phyloP scores from a whole-genome alignment of 2,329 filamentous ascomycete species.

The Penicillium paneum region DNA sequence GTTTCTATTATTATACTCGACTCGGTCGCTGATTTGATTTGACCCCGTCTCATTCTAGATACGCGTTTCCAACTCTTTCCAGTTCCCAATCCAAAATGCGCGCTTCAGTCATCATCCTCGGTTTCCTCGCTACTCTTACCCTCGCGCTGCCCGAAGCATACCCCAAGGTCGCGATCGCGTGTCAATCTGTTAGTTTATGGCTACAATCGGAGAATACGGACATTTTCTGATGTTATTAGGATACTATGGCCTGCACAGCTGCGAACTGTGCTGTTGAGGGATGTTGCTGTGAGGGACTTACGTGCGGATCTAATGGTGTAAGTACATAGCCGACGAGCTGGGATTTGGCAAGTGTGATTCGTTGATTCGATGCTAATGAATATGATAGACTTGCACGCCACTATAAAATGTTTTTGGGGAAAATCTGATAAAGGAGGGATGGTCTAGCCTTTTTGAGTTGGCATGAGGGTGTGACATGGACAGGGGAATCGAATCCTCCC shows the following conservation, averaged over 20 bases:
- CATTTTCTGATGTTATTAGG: not conserved
- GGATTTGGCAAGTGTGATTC: not conserved
- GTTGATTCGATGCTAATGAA: not conserved
- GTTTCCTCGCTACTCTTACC: conserved; percentile 13
- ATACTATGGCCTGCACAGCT: conserved; percentile 3
- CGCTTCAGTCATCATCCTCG: conserved; percentile 13
- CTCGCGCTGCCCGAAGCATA: conserved; percentile 13
- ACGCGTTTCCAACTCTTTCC: not conserved
- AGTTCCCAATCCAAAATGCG: conserved; percentile 9
- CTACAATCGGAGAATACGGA: not conserved
- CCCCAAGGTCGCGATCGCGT: conserved; percentile 3
- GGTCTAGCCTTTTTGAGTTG: not conserved
- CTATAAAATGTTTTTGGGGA: not conserved
- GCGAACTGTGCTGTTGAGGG: not conserved
- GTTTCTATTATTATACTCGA: not conserved
- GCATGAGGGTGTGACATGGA: not conserved
- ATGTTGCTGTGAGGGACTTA: conserved; percentile 8
- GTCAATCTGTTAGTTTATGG: conserved; percentile 6
- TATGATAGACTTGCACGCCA: not conserved
- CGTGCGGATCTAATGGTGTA: conserved; percentile 4
- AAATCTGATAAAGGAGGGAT: not conserved
- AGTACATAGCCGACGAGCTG: not conserved
- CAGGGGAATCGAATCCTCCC: not conserved
- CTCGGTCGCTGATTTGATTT: not conserved
- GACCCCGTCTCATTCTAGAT: not conserved